Base-by-base conservation (phyloP, 306 rosid species). In the Dryas alaskensis region DNA sequence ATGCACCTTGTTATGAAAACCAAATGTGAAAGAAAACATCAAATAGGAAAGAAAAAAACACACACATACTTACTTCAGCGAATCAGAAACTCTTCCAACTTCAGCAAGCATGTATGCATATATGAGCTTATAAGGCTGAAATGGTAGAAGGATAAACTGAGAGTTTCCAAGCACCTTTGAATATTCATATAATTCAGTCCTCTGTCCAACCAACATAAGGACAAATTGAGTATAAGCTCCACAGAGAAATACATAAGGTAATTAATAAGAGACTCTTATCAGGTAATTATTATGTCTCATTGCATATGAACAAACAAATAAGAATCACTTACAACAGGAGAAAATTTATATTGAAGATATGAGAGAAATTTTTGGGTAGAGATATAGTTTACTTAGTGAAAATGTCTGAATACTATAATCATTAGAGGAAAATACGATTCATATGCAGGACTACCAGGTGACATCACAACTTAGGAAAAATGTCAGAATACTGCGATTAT, bases 51-150 rank as follows among this genome's bases (percentile, higher is more conserved):
- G 45, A 76, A 76, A 76, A 60, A 55, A 73, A 51, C 55, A 12
- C 49, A 64, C 17, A 59, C n/a, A 12, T 67, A 87, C 95, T 88
- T 88, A 93, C 98, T 86, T 91, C 87, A 93, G 79, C 2, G 98
- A 89, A 67, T 91, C 98, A 39, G 96, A 91, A 84, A 93, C 77
- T 81, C 82, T 93, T 69, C 98, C 98, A 66, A 93, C 89, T 88
- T 93, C 97, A 60, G 92, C 98, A 59, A 93, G 87, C 98, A 93
- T 93, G 84, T 88, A 73, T 10, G 98, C 98, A 80, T 93, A 91
- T 69, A 91, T 57, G 67, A 93, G 92, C 87, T 91, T 93, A 89
- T 93, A 93, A 49, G 98, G 98, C 60, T 89, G 97, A 81, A 93
- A 91, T 17, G 96, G 85, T 73, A 81, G 91, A 78, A 93, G 83